Conservation (phyloP, 352 stramenopile genomes). For the Plasmopara muralis region DNA sequence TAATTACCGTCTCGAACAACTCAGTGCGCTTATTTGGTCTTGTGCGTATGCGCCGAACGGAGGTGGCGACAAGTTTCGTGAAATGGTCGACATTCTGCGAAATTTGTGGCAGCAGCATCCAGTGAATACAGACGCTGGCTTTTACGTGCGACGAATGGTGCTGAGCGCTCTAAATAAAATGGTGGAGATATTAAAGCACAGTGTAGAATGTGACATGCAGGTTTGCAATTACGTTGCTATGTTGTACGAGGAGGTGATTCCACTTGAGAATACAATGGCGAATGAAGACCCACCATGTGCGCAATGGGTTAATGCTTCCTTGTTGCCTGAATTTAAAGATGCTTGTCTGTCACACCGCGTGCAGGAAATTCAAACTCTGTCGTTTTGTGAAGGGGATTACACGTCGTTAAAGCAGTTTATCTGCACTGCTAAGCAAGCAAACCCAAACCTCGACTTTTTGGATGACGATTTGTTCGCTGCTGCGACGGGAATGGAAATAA, state of each 20-base stretch:
- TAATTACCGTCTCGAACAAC: constrained; percentile 51
- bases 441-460: constrained; percentile 56
- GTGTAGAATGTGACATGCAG: constrained; percentile 50
- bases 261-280: constrained; percentile 36
- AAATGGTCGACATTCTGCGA: constrained; percentile 50
- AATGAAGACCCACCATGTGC: constrained; percentile 59
- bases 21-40: constrained; percentile 58
- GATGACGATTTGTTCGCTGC: constrained; percentile 68
- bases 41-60: constrained; percentile 36
- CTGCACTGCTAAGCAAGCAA: constrained; percentile 51
- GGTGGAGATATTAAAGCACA: constrained; percentile 70
- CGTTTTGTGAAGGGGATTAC: constrained; percentile 69
- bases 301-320: constrained; percentile 61
- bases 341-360: constrained; percentile 49
- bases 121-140: constrained; percentile 13
- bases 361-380: constrained; percentile 51
- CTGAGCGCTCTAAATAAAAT: constrained; percentile 70
- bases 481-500: constrained; percentile 68
- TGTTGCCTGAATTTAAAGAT: constrained; percentile 66
- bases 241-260: constrained; percentile 60
- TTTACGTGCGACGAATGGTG: constrained; percentile 68
- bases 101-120: constrained; percentile 28
- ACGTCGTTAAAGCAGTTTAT: constrained; percentile 63
- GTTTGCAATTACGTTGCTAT: constrained; percentile 60
- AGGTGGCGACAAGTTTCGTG: constrained; percentile 21